Base-by-base conservation (phyloP, 345 rosid species). In the Bruguiera sexangula region DNA sequence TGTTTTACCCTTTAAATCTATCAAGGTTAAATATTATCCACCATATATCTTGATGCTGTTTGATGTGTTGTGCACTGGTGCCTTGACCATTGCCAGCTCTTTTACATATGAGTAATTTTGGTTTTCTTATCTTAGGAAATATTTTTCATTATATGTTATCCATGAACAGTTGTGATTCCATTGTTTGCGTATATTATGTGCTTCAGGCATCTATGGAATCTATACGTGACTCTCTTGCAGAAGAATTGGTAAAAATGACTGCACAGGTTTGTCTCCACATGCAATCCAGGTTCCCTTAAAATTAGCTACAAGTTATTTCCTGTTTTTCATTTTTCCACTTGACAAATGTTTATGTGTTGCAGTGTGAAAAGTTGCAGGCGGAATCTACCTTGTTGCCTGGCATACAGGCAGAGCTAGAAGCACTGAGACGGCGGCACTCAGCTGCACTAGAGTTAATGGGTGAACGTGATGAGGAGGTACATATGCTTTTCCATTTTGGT, bases 371-470 rank as follows among this genome's bases (percentile, higher is more conserved):
- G 72, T 77, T 90, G 77, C 83, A 77, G 66, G 83, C 85, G 21
- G 98, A 90, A 71, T 91, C 97, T 46, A 81, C 83, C 27, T 73
- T 63, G 65, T 75, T 96, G 69, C 97, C 98, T 60, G 89, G 96
- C 30, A 71, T 92, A 71, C 83, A 80, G 63, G 99, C 96, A 66
- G 99, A 96, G 84, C 85, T 92, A 50, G 98, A 96, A 73, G 96
- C 95, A 64, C 79, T 96, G 55, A 89, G 99, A 79, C 82, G 86
- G 79, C 85, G 98, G 75, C 99, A 96, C 83, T 78, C 97, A 26
- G 97, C 98, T 73, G 98, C 98, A 0, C 75, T 96, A 81, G 99
- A 96, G 85, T 87, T 90, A 73, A 96, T 92, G 98, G 99, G 99
- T 63, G 99, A 96, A 78, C 97, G 93, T 66, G 99, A 96, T 57